Base-by-base conservation (phyloP, 1,284 basidiomycete species). In the Heterobasidion annosum region DNA sequence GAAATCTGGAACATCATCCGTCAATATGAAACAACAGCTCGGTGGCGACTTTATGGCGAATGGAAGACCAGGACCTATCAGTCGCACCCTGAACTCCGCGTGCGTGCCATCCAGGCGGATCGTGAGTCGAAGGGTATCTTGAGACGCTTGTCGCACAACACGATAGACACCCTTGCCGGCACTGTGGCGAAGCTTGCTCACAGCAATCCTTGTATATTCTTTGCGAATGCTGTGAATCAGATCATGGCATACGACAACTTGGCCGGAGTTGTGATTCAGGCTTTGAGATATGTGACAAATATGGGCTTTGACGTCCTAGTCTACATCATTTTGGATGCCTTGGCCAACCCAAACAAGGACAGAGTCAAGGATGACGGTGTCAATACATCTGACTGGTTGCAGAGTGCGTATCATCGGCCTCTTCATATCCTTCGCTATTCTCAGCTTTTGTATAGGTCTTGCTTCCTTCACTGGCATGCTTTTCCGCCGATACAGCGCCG, bases 221-320 rank as follows among this genome's bases (percentile, higher is more conserved):
- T 98, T 73, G 72, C 81, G 13, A 90, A 91, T 56, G 93, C 91
- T 0, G 85, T 99, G 51, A 86, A 88, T 60, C 97, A 99, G 70
- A 89, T 98, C 56, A 95, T 95, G 84, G 87, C 93, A 16, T 99
- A 99, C 66, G 92, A 97, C 64, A 99, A 98, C 68, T 75, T 99
- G 58, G 93, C 93, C 15, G 80, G 82, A 48, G 91, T 93, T 34
- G 86, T 99, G 54, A 90, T 98, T 42, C 92, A 94, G 61, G 87
- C 88, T n/a, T 77, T 94, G 60, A 81, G 90, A 64, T 97, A 91
- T 70, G 82, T 95, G 57, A 93, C 91, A 1, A 85, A 85, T 58
- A 88, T 99, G 78, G 92, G 92, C 32, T 96, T 94, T 65, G 97
- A 99, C 65, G 90, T 98, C 12, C 79, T 98, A 18, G 83, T 93